Conservation (phyloP, 1,284 basidiomycete genomes). For the Pseudozyma sp. region DNA sequence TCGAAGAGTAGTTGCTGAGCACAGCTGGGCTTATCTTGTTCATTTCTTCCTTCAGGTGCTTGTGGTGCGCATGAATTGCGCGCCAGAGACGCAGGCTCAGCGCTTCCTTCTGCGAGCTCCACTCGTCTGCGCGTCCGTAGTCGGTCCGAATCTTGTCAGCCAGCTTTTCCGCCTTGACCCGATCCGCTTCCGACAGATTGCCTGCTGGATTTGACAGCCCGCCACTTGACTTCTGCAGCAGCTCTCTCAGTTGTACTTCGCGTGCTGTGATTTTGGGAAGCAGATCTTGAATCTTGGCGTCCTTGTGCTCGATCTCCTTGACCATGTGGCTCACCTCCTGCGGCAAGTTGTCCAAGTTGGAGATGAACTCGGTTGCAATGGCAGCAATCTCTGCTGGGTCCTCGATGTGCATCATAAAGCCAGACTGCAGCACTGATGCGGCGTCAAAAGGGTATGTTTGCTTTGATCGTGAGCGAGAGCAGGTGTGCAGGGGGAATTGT, state of each 20-base stretch:
- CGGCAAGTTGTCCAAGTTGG: constrained; percentile 64
- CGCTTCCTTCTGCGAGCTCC: constrained; percentile 58
- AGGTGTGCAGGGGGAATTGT: no score
- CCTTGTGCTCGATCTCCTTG: constrained; percentile 67
- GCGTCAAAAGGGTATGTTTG: not conserved
- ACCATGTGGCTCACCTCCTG: constrained; percentile 65
- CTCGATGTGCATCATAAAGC: constrained; percentile 53
- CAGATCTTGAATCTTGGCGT: constrained; percentile 63
- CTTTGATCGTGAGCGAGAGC: no score
- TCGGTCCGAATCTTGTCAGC: constrained; percentile 58
- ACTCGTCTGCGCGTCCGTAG: constrained; percentile 63
- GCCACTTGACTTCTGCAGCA: constrained; percentile 42
- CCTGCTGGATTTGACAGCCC: constrained; percentile 33
- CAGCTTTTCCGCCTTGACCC: constrained; percentile 61
- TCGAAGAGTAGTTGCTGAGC: constrained; percentile 53
- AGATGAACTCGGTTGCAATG: constrained; percentile 63
- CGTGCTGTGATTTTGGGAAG: constrained; percentile 59
- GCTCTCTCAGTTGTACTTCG: constrained; percentile 57
- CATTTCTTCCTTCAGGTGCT: constrained; percentile 56
- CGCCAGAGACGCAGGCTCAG: constrained; percentile 59
- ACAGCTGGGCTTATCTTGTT: constrained; percentile 57
- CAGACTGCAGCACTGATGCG: not conserved
- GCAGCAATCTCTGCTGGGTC: constrained; percentile 67
- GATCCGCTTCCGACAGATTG: constrained; percentile 48
- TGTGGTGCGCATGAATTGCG: constrained; percentile 52